phyloP scores from a whole-genome alignment of 306 rosid genomes.

The Ammopiptanthus mongolicus region DNA sequence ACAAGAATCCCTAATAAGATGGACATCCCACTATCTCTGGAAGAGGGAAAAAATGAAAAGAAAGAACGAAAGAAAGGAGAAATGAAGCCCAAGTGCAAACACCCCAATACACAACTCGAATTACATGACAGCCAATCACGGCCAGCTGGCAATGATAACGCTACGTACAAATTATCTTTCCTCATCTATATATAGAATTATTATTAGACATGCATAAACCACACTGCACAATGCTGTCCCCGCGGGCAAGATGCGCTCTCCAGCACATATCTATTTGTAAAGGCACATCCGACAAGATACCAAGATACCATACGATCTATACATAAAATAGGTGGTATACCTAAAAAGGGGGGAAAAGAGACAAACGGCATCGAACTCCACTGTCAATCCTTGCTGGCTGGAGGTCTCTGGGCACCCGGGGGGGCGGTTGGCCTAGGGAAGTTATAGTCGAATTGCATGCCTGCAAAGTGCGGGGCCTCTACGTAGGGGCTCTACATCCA shows the following conservation, averaged over 20 bases:
- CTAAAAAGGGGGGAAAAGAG: neutral
- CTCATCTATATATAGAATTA: slow-evolving; percentile 23
- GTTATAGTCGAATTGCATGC: slow-evolving; percentile 37
- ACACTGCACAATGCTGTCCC: slow-evolving; percentile 19
- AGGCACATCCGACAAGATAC: slow-evolving; percentile 15
- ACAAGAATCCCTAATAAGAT: slow-evolving; percentile 13
- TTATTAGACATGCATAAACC: slow-evolving; percentile 23
- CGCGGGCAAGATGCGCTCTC: slow-evolving; percentile 20
- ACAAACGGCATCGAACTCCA: neutral
- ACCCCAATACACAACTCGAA: slow-evolving; percentile 18
- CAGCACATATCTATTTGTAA: slow-evolving; percentile 23
- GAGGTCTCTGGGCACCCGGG: slow-evolving; percentile 85
- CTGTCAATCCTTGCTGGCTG: slow-evolving; percentile 51
- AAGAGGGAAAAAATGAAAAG: neutral
- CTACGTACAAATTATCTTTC: slow-evolving; percentile 33
- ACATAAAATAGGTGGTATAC: slow-evolving; percentile 21
- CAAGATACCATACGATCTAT: slow-evolving; percentile 30
- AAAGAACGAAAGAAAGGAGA: too few relatives aligned
- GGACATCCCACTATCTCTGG: neutral
- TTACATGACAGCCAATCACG: slow-evolving; percentile 31
- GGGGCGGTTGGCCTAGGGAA: slow-evolving; percentile 91
- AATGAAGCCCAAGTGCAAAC: neutral
- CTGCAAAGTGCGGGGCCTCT: slow-evolving; percentile 67
- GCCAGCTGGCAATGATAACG: slow-evolving; percentile 22
- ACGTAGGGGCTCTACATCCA: slow-evolving; percentile 77